Percentiles rank a stretch among this genome's conserved stretches.
These are phyloP conservation scores for Solanum bulbocastanum DNA, from an alignment of 257 asterid genomes.

Conservation along the genomic window DNA sequence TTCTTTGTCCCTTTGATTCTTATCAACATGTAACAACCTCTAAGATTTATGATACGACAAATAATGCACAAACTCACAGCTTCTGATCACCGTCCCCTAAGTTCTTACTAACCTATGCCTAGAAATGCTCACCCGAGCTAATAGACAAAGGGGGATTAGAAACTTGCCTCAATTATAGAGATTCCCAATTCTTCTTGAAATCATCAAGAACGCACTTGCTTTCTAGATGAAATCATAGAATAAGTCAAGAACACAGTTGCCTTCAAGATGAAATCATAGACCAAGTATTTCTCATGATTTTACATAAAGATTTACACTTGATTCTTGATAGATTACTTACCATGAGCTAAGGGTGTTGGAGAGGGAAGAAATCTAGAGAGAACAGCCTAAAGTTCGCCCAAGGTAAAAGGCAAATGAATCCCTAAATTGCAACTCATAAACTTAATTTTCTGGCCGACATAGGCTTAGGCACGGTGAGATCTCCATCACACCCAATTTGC, in stretches of 20 bases:
- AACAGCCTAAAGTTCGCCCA: neutral
- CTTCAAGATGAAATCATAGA: neutral
- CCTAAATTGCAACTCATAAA: neutral
- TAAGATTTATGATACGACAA: neutral
- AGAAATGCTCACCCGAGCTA: neutral
- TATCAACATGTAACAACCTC: neutral
- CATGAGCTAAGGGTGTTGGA: neutral
- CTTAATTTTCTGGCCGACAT: neutral
- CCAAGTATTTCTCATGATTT: neutral
- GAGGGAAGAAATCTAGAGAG: neutral
- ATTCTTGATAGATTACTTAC: neutral
- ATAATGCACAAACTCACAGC: neutral
- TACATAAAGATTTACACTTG: neutral
- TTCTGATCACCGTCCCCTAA: neutral
- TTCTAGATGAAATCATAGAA: neutral
- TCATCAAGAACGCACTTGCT: neutral
- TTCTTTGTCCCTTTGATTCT: neutral
- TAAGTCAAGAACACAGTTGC: neutral
- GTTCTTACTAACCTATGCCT: neutral
- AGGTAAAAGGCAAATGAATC: neutral
- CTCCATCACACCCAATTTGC: neutral
- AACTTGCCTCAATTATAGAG: neutral
- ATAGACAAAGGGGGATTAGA: neutral
- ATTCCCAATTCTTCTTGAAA: neutral
- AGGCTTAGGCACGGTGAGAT: neutral